These are phyloP conservation scores for Beverwykella pulmonaria DNA, from an alignment of 495 filamentous ascomycete species.

Conservation along the genomic window DNA sequence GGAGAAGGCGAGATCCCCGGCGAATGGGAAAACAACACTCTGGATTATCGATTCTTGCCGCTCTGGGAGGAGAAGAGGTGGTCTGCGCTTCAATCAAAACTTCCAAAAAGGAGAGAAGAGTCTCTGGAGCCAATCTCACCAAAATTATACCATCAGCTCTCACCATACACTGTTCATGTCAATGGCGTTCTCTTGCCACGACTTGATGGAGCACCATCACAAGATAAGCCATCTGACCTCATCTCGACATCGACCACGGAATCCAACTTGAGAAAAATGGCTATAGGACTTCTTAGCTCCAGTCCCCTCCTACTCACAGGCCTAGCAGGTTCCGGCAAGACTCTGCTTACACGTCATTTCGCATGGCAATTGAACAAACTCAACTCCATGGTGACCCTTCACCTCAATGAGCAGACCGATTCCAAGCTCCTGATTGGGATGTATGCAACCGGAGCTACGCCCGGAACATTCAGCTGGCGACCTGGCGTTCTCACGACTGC, in stretches of 20 bases:
- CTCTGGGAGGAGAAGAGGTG: slow-evolving; percentile 70
- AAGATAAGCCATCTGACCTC: slow-evolving; percentile 46
- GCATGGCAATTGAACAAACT: slow-evolving; percentile 74
- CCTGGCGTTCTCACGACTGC: slow-evolving; percentile 94
- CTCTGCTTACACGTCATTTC: slow-evolving; percentile 78
- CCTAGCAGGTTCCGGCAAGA: slow-evolving; percentile 86
- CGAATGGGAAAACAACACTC: slow-evolving; percentile 70
- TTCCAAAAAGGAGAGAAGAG: slow-evolving; percentile 47
- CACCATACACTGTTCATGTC: slow-evolving; percentile 56
- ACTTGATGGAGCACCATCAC: slow-evolving; percentile 54
- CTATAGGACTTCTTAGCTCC: slow-evolving; percentile 61
- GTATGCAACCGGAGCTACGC: slow-evolving; percentile 81
- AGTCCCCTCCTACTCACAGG: slow-evolving; percentile 81
- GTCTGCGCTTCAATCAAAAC: slow-evolving; percentile 34
- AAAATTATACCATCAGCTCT: slow-evolving; percentile 43
- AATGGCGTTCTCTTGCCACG: slow-evolving; percentile 69
- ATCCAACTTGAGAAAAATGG: slow-evolving; percentile 69
- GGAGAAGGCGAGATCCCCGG: slow-evolving; percentile 63
- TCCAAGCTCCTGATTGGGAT: slow-evolving; percentile 92
- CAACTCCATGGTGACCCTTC: slow-evolving; percentile 80
- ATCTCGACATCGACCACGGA: slow-evolving; percentile 72
- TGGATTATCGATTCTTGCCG: slow-evolving; percentile 84
- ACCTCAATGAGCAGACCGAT: slow-evolving; percentile 96
- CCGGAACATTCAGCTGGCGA: slow-evolving; percentile 88
- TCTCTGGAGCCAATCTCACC: slow-evolving; percentile 35